Percentiles rank a stretch among this genome's conserved stretches.
phyloP scores from a whole-genome alignment of 352 stramenopile species.

The Hyaloperonospora brassicae region DNA sequence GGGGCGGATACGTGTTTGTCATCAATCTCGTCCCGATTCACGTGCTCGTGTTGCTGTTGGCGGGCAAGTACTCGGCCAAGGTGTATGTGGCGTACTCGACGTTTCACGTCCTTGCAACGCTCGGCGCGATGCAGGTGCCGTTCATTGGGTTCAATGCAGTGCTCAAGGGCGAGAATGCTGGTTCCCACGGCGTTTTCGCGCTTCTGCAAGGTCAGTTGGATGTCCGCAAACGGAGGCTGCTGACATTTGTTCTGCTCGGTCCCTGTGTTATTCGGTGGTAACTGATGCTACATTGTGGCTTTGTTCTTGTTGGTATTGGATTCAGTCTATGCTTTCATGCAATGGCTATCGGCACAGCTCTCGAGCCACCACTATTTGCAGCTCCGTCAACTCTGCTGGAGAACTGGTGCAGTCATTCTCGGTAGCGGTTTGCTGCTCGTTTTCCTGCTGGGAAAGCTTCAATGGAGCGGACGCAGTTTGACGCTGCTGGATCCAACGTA shows the following conservation, averaged over 20 bases:
- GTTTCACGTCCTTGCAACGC: conserved; percentile 94
- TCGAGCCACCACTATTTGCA: conserved; percentile 63
- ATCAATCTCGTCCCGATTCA: conserved; percentile 98
- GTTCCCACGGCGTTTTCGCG: conserved; percentile 89
- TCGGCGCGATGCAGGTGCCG: conserved; percentile 95
- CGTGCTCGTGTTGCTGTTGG: conserved; percentile 89
- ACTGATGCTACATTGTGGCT: too few species aligned
- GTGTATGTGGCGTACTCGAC: conserved; percentile 95
- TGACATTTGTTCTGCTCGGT: too few species aligned
- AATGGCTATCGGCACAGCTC: conserved; percentile 67
- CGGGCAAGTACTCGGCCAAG: conserved; percentile 88
- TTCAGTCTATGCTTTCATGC: conserved; percentile 52
- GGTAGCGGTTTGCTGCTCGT: conserved; percentile 56
- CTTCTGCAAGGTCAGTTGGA: conserved; percentile 55
- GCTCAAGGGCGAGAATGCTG: conserved; percentile 75
- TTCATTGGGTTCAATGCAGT: conserved; percentile 97
- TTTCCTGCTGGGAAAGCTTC: conserved; percentile 76
- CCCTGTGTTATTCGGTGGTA: too few species aligned
- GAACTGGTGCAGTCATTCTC: conserved; percentile 45
- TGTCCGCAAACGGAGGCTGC: too few species aligned
- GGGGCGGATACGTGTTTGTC: conserved; percentile 98
- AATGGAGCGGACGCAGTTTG: conserved; percentile 87
- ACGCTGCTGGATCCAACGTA: conserved; percentile 89
- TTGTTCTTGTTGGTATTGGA: too few species aligned
- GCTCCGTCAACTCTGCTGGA: conserved; percentile 56